Percentiles rank a stretch among this genome's conserved stretches.
Conservation (phyloP, 805 yeast species). For the Candida ovalis region DNA sequence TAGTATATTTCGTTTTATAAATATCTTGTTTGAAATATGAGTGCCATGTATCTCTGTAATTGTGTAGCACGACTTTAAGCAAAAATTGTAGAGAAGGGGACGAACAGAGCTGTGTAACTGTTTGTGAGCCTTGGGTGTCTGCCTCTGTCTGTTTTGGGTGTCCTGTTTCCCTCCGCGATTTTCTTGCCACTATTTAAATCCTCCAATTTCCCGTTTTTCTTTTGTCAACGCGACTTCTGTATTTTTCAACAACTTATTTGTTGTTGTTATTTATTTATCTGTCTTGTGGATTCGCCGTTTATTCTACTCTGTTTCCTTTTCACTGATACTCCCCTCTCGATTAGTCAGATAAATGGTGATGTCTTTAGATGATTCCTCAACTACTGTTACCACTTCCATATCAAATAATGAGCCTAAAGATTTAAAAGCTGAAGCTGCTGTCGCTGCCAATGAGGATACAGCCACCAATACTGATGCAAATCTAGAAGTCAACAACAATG, state of each 20-base stretch:
- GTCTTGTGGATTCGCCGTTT: background rate
- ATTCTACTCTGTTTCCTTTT: background rate
- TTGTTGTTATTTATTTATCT: background rate
- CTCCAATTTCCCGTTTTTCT: background rate
- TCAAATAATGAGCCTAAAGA: background rate
- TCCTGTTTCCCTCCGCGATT: background rate
- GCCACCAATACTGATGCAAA: background rate
- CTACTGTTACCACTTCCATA: constrained; percentile 7
- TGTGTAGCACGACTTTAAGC: background rate
- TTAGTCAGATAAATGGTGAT: constrained; percentile 20
- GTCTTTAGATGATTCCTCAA: constrained; percentile 25
- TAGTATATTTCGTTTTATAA: too few relatives aligned
- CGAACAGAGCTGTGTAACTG: too few relatives aligned
- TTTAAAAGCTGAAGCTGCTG: constrained; percentile 1
- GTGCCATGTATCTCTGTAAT: too few relatives aligned
- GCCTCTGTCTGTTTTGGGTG: background rate
- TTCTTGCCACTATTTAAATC: background rate
- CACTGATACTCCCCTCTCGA: background rate
- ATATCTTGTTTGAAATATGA: too few relatives aligned
- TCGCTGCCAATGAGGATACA: background rate
- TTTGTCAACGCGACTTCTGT: background rate
- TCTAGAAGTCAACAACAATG: background rate
- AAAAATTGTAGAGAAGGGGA: background rate
- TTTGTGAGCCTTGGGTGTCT: background rate
- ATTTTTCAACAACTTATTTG: background rate